Conservation (phyloP, 108 stramenopile species). For the Thalassiosira profunda region DNA sequence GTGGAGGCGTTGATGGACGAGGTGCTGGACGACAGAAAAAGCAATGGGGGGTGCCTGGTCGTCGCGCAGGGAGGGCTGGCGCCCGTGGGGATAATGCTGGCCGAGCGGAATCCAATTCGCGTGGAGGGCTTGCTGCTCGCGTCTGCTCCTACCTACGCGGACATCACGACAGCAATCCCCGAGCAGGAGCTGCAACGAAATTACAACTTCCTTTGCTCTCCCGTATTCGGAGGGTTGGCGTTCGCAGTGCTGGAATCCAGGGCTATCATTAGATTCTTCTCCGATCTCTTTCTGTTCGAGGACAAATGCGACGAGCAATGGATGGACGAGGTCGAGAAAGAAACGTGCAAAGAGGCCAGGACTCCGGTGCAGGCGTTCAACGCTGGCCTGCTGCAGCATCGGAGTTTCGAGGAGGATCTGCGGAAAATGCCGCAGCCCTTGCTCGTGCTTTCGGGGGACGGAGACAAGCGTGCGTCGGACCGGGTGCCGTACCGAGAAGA, state of each 20-base stretch:
- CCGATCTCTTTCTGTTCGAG: constrained; percentile 63
- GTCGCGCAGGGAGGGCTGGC: constrained; percentile 69
- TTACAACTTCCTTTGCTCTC: constrained; percentile 56
- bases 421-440: constrained; percentile 38
- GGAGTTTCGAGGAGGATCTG: constrained; percentile 61
- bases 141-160: constrained; percentile 66
- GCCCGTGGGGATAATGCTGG: constrained; percentile 66
- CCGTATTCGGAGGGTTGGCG: constrained; percentile 52
- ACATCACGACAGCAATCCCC: constrained; percentile 61
- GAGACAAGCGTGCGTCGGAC: constrained; percentile 37
- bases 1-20: constrained; percentile 53
- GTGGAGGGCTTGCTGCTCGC: constrained; percentile 52
- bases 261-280: constrained; percentile 64
- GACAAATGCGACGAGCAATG: constrained; percentile 55
- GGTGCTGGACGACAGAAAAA: neutral
- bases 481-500: constrained; percentile 41
- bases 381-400: constrained; percentile 63
- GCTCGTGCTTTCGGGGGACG: constrained; percentile 56
- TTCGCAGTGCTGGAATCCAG: constrained; percentile 62
- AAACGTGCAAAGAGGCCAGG: constrained; percentile 31
- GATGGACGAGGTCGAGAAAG: constrained; percentile 50
- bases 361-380: constrained; percentile 71
- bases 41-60: constrained; percentile 39
- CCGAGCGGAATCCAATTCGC: constrained; percentile 51
- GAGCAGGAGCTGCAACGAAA: constrained; percentile 54